Base-by-base conservation (phyloP, 2,329 filamentous ascomycete genomes). In the Aspergillus sp. region DNA sequence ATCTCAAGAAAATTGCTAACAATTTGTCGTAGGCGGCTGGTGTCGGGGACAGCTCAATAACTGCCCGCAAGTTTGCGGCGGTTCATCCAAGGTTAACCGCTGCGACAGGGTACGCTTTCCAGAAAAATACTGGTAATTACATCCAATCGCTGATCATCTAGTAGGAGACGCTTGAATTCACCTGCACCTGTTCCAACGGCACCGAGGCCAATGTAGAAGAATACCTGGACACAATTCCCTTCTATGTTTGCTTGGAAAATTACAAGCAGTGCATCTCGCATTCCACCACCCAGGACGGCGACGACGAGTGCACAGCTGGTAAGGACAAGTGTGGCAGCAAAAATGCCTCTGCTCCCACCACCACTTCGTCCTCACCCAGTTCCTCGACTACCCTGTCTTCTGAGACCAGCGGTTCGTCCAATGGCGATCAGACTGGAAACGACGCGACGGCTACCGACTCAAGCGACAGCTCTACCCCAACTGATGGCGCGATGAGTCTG, bases 51-150 rank as follows among this genome's bases (percentile, higher is more conserved):
- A 88, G 75, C 73, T 74, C 60, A 85, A 85, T 73, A 81, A 80
- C 45, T 89, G 87, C 76, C 83, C 82, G 15, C 70, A 79, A 57
- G 79, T 88, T 62, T 89, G 87, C 74, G 79, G 79, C 61, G 79
- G 80, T 61, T 68, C 71, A 62, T 74, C 78, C 63, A 73, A 69
- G 60, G 66, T 68, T 62, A 87, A 87, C 76, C 72, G 68, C 49
- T 89, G 87, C 70, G 78, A 84, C 61, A 45, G 74, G 37, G 86
- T 89, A 80, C 70, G 83, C 74, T 21, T 17, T 27, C 27, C 33
- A 7, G 27, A 37, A 44, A 40, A 39, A 11, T 12, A 27, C 19
- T 11, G n/a, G 31, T 33, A 15, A 9, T 53, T 45, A 11, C 21
- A 14, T 17, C 23, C 37, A 48, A 37, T 40, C 23, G 17, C 40